Conservation (phyloP, 495 filamentous ascomycete genomes). For the Daldinia grandis region DNA sequence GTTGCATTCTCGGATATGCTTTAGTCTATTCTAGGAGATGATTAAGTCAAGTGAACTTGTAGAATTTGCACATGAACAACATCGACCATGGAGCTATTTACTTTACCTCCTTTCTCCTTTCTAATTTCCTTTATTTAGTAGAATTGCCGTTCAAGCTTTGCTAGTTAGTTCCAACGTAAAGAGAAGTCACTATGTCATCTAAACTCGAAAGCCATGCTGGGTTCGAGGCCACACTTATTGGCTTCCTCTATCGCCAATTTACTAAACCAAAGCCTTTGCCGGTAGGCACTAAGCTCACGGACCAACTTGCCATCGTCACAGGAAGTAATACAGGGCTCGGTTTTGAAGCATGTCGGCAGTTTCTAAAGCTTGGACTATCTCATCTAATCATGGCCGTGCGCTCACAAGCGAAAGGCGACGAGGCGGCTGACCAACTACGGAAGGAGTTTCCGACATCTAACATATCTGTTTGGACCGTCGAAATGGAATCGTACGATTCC, state of each 20-base stretch:
- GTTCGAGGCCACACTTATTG: not conserved
- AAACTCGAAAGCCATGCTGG: not conserved
- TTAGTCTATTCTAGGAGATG: not conserved
- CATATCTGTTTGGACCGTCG: not conserved
- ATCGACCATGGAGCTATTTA: not conserved
- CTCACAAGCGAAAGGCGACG: not conserved
- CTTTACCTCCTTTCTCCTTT: not conserved
- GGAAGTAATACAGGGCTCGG: not conserved
- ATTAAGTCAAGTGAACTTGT: not conserved
- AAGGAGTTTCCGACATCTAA: not conserved
- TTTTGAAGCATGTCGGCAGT: conserved; percentile 1
- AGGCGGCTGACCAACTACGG: not conserved
- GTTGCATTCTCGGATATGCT: not conserved
- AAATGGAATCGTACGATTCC: not conserved
- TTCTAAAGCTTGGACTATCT: not conserved
- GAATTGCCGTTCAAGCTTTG: not conserved
- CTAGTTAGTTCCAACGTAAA: not conserved
- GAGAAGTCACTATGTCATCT: not conserved
- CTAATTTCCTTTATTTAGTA: not conserved
- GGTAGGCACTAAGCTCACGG: not conserved
- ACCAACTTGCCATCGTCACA: not conserved
- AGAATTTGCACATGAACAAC: not conserved
- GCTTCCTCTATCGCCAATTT: not conserved
- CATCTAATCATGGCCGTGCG: not conserved
- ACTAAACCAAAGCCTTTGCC: not conserved